phyloP scores from a whole-genome alignment of 805 yeast species.

The Metschnikowia bowlesiae region DNA sequence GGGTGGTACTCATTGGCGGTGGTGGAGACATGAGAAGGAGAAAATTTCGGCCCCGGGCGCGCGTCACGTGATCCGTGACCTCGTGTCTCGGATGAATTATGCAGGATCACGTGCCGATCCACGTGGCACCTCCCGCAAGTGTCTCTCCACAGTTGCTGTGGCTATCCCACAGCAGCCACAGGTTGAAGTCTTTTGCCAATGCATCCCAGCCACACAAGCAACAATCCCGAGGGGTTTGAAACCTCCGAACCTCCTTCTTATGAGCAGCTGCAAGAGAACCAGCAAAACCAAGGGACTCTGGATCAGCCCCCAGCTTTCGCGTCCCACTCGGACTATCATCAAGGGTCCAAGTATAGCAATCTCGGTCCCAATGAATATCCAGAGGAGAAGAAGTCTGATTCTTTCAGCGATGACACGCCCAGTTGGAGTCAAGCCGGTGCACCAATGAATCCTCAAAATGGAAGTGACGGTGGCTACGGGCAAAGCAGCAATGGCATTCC shows the following conservation, averaged over 20 bases:
- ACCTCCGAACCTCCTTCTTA: slow-evolving; percentile 16
- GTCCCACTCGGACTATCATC: neutral
- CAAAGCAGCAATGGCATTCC: slow-evolving; percentile 3
- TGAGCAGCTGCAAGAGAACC: slow-evolving; percentile 12
- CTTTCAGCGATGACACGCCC: neutral
- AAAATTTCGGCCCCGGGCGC: slow-evolving; percentile 1
- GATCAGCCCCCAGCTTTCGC: neutral
- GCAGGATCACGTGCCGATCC: neutral
- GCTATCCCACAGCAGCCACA: neutral
- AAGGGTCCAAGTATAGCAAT: neutral
- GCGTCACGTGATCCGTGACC: neutral
- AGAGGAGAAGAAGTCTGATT: slow-evolving; percentile 10
- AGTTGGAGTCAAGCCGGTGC: no score
- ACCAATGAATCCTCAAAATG: neutral
- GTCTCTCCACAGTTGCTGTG: neutral
- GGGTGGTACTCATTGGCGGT: slow-evolving; percentile 1
- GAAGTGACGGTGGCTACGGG: neutral
- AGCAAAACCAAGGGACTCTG: neutral
- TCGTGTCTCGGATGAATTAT: neutral
- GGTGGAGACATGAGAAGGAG: neutral
- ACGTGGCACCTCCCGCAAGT: neutral
- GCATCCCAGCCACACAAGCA: slow-evolving; percentile 1
- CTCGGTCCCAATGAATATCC: slow-evolving; percentile 17
- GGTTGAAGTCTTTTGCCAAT: neutral
- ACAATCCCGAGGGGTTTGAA: neutral